phyloP scores from a whole-genome alignment of 495 filamentous ascomycete genomes.

The Neurospora pannonica region DNA sequence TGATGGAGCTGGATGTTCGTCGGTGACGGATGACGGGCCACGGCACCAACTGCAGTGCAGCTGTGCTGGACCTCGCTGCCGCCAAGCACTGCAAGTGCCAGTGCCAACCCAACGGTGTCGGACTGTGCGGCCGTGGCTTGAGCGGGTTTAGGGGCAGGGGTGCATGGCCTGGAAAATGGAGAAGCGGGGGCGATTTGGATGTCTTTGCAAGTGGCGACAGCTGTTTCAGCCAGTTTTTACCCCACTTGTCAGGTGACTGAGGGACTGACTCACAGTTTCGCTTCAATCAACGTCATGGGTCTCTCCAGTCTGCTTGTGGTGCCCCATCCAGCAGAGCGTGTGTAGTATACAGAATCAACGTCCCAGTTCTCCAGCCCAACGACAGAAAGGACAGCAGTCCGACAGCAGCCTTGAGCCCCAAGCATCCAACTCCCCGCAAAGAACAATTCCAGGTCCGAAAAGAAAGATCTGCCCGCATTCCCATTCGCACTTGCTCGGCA shows the following conservation, averaged over 20 bases:
- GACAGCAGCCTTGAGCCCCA: not conserved
- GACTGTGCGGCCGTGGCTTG: not conserved
- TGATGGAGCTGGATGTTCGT: not conserved
- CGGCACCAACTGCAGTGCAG: not conserved
- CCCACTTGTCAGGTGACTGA: constrained; percentile 24
- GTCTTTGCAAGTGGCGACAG: not conserved
- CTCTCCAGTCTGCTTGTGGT: too few relatives aligned
- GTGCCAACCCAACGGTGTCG: not conserved
- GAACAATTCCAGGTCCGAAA: not conserved
- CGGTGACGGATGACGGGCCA: not conserved
- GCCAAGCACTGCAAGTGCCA: not conserved
- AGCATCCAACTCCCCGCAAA: not conserved
- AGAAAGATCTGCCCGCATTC: not conserved
- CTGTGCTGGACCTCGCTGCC: not conserved
- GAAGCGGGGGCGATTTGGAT: not conserved
- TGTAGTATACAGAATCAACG: not conserved
- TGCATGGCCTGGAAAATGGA: not conserved
- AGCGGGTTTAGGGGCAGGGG: not conserved
- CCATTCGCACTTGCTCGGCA: not conserved
- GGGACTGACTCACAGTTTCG: constrained; percentile 20
- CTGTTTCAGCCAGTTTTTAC: not conserved
- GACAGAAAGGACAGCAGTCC: not conserved
- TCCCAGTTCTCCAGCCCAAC: not conserved
- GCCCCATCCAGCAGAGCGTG: not conserved
- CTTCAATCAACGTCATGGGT: constrained; percentile 24